These are phyloP conservation scores for Dendrobium chrysotoxum DNA, from an alignment of 106 monocot species.

Conservation along the genomic window DNA sequence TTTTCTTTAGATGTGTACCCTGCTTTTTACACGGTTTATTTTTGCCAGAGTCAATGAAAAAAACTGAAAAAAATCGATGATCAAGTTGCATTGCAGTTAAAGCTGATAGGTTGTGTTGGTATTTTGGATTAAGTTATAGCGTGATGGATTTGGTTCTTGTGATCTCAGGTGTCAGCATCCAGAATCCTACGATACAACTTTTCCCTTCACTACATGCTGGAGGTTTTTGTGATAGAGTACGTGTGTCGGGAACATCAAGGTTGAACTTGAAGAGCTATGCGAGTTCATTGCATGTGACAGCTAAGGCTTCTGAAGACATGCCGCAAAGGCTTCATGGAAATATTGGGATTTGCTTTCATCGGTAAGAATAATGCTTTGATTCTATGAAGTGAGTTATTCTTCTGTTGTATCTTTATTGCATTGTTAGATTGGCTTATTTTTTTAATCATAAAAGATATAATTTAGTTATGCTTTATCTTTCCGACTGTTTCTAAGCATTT, in stretches of 20 bases:
- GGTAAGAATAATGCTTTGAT: constrained; percentile 33
- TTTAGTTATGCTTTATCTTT: constrained; percentile 3
- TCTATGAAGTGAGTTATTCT: neutral
- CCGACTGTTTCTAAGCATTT: neutral
- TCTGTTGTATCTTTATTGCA: neutral
- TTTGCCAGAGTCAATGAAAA: neutral
- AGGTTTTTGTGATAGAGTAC: constrained; percentile 55
- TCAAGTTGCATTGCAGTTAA: neutral
- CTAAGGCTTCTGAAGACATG: constrained; percentile 49
- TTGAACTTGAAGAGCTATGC: constrained; percentile 59
- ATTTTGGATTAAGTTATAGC: neutral
- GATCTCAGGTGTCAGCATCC: constrained; percentile 55
- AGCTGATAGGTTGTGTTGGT: neutral
- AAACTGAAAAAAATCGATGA: neutral
- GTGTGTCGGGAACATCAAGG: constrained; percentile 50
- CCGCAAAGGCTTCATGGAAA: constrained; percentile 52
- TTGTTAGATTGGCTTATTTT: neutral
- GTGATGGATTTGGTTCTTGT: constrained; percentile 2
- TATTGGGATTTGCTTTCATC: constrained; percentile 62
- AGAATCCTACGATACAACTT: constrained; percentile 37
- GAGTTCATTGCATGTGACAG: constrained; percentile 29
- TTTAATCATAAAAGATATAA: neutral
- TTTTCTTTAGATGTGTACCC: neutral
- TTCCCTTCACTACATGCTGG: constrained; percentile 20
- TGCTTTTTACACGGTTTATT: neutral